Evolutionary conservation across 2,329 filamentous ascomycete species (phyloP).

Genomic region (Phialemoniopsis sp.): DNA sequence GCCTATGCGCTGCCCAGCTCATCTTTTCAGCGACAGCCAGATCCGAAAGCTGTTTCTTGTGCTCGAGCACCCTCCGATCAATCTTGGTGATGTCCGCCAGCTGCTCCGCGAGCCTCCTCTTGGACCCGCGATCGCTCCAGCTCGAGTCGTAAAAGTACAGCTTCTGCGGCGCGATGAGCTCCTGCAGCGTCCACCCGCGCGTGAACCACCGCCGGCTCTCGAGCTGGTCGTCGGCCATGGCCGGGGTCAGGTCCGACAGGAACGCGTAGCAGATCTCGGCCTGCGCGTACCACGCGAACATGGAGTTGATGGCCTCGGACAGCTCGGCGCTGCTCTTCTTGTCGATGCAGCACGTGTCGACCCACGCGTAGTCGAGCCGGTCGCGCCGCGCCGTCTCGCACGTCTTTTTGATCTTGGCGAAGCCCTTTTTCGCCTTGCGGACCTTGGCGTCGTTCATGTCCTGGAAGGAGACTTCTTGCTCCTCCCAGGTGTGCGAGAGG

Average conservation of each 20-base stretch:
- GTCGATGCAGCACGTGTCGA: background rate
- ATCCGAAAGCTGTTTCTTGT: background rate
- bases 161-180: constrained; percentile 8
- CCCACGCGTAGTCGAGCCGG: background rate
- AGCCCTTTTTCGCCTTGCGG: too few relatives aligned
- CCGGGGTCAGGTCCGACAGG: background rate
- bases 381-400: background rate
- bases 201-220: constrained; percentile 8
- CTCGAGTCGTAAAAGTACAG: constrained; percentile 7
- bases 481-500: constrained; percentile 1
- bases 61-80: background rate
- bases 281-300: background rate
- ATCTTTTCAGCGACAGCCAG: constrained; percentile 8
- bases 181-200: constrained; percentile 14
- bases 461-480: background rate
- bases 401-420: background rate
- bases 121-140: constrained; percentile 9
- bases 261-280: background rate
- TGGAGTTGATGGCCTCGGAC: background rate
- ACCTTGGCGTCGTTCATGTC: background rate
- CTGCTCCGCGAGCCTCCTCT: background rate
- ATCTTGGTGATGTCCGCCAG: constrained; percentile 5
- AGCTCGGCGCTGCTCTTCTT: background rate
- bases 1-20: constrained; percentile 11
- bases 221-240: background rate